These are phyloP conservation scores for Trichosporon inkin DNA, from an alignment of 1,284 basidiomycete genomes.

Conservation along the genomic window DNA sequence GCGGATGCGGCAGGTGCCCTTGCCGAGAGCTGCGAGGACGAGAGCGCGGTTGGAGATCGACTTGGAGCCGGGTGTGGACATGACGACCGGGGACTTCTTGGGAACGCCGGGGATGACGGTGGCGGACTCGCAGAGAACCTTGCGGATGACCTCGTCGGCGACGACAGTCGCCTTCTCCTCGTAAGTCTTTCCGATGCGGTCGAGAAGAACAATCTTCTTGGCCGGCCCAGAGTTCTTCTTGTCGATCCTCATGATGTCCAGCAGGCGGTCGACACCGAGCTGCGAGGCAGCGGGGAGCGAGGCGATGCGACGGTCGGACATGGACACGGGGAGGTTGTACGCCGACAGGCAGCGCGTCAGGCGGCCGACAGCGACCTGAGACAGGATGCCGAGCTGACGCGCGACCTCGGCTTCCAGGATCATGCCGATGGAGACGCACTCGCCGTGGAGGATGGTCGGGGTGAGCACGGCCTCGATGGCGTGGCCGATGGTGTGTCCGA, in stretches of 20 bases:
- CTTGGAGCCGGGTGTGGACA: slow-evolving; percentile 94
- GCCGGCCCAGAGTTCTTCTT: slow-evolving; percentile 89
- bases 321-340: slow-evolving; percentile 77
- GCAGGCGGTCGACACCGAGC: slow-evolving; percentile 73
- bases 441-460: slow-evolving; percentile 84
- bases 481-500: slow-evolving; percentile 93
- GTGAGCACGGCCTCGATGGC: slow-evolving; percentile 92
- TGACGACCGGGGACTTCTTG: slow-evolving; percentile 64
- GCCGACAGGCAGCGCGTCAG: slow-evolving; percentile 76
- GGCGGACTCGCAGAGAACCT: slow-evolving; percentile 72
- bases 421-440: slow-evolving; percentile 90
- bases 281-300: slow-evolving; percentile 65
- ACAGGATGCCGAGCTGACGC: slow-evolving; percentile 75
- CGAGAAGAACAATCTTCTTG: slow-evolving; percentile 92
- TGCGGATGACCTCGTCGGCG: slow-evolving; percentile 70
- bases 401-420: slow-evolving; percentile 89
- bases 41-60: slow-evolving; percentile 95
- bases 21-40: slow-evolving; percentile 85
- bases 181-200: slow-evolving; percentile 83
- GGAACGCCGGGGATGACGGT: slow-evolving; percentile 68
- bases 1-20: slow-evolving; percentile 79
- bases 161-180: slow-evolving; percentile 90
- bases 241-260: slow-evolving; percentile 90
- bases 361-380: slow-evolving; percentile 83
- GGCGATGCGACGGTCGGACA: slow-evolving; percentile 70